Base-by-base conservation (phyloP, 768 basidiomycete genomes). In the Tylopilus subfusipes region DNA sequence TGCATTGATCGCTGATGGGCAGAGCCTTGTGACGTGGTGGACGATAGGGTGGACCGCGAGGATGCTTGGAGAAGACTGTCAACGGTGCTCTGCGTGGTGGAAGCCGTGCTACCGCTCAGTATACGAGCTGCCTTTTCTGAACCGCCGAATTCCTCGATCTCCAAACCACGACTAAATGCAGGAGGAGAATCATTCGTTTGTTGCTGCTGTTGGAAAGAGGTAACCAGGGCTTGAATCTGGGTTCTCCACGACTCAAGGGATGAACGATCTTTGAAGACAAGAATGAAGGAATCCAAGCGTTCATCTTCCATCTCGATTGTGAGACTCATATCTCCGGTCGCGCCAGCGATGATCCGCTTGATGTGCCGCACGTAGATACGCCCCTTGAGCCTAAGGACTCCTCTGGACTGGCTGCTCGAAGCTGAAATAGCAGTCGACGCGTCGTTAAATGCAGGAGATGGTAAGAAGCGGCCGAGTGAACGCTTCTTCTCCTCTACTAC, bases 231-330 rank as follows among this genome's bases (percentile, higher is more conserved):
- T 65, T 90, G 86, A 58, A 99, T 89, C 53, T 88, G 88, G 48
- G 77, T 80, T 67, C 80, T 86, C 97, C 97, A 98, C 1, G 88
- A 79, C 65, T 98, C 93, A 53, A 97, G 79, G 2, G 88, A 88
- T n/a, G 84, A 76, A 29, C 90, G 84, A 51, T 98, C 92, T 66
- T 87, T 89, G 81, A 97, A 99, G 63, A 93, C 88, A 44, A 99
- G 81, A 71, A 98, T 96, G 74, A 99, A 98, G 48, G 89, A 90
- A 57, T 97, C 95, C 52, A 97, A 76, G 33, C 80, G 78, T 65
- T 96, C 93, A 67, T 98, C 96, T 73, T 94, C 92, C 94, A 99
- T 98, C 63, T 93, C 88, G 65, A 99, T 96, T 5, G 96, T 97
- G 57, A 98, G 78, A 67, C 92, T 95, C 75, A 97, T 80, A 70